phyloP scores from a whole-genome alignment of 2,329 filamentous ascomycete species.

The Didymellaceae sp. region DNA sequence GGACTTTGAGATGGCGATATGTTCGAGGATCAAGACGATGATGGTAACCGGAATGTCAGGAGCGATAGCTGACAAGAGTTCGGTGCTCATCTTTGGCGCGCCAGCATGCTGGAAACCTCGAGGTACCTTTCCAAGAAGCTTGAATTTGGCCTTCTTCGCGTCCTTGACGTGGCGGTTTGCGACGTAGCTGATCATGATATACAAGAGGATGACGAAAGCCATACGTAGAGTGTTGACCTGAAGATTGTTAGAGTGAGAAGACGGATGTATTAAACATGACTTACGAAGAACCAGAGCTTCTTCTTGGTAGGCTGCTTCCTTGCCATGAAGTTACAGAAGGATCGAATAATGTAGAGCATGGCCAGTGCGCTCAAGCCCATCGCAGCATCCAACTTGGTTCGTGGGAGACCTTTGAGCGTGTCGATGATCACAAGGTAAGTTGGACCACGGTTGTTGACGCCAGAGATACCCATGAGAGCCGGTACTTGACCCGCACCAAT shows the following conservation, averaged over 20 bases:
- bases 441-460: slow-evolving; percentile 75
- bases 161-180: slow-evolving; percentile 66
- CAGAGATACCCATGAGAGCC: slow-evolving; percentile 77
- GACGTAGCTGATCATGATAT: slow-evolving; percentile 88
- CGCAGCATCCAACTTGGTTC: slow-evolving; percentile 76
- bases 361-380: slow-evolving; percentile 83
- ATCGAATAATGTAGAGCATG: slow-evolving; percentile 75
- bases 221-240: slow-evolving; percentile 79
- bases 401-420: slow-evolving; percentile 74
- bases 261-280: too few relatives aligned
- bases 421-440: slow-evolving; percentile 89
- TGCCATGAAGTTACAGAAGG: slow-evolving; percentile 67
- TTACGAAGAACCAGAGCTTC: slow-evolving; percentile 80
- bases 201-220: slow-evolving; percentile 88
- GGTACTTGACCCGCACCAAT: slow-evolving; percentile 87
- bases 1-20: slow-evolving; percentile 96
- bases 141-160: slow-evolving; percentile 67
- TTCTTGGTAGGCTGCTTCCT: slow-evolving; percentile 74
- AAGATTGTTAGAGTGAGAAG: slow-evolving; percentile 4
- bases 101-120: slow-evolving; percentile 84
- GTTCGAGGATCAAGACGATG: slow-evolving; percentile 93
- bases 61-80: slow-evolving; percentile 72
- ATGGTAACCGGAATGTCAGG: slow-evolving; percentile 81
- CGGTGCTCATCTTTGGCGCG: slow-evolving; percentile 70
- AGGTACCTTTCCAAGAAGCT: slow-evolving; percentile 77